These are phyloP conservation scores for Camellia japonica DNA, from an alignment of 148 eudicot species.

Conservation along the genomic window DNA sequence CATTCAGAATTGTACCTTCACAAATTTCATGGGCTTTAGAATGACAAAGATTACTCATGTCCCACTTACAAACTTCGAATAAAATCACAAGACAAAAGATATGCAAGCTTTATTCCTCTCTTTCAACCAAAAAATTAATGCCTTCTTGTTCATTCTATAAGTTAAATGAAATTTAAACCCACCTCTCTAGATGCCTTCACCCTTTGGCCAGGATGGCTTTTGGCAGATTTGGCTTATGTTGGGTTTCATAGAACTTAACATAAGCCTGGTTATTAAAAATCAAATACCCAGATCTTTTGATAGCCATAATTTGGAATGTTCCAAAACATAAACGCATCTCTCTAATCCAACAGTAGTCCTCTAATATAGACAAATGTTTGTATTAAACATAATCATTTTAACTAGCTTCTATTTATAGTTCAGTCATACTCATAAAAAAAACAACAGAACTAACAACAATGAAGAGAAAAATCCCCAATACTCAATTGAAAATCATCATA, in stretches of 20 bases:
- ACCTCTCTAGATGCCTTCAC: background rate
- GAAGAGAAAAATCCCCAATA: background rate
- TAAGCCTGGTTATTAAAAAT: background rate
- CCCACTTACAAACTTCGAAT: background rate
- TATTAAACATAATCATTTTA: background rate
- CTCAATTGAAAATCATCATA: background rate
- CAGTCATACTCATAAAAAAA: background rate
- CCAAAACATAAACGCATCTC: no score
- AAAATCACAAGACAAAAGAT: background rate
- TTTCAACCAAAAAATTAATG: background rate
- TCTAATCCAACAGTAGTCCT: no score
- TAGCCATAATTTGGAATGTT: background rate
- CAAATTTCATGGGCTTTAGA: background rate
- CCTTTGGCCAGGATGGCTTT: background rate
- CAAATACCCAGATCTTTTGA: background rate
- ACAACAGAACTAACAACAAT: background rate
- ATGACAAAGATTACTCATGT: background rate
- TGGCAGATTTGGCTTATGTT: background rate
- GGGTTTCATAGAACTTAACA: background rate
- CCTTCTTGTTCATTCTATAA: background rate
- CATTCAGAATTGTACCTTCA: background rate
- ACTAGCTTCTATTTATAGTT: background rate
- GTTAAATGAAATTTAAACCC: background rate
- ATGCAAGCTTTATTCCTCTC: background rate
- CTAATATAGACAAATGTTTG: no score